Evolutionary conservation across 108 stramenopile species (phyloP).

Genomic region (Skeletonema marinoi): DNA sequence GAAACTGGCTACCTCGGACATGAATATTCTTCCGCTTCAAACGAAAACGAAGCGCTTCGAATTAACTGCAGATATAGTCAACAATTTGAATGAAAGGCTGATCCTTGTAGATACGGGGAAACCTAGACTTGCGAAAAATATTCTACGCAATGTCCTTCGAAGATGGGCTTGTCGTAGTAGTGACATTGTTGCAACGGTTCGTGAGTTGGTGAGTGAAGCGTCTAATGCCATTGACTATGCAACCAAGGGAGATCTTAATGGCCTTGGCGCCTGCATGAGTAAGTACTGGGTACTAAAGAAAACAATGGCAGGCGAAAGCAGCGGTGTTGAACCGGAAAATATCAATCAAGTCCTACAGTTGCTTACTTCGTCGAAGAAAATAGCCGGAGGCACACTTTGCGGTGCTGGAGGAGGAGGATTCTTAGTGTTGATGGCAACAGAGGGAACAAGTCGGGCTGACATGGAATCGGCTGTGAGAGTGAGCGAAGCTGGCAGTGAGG

Average conservation of each 20-base stretch:
- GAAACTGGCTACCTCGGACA: conserved; percentile 57
- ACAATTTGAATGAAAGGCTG: conserved; percentile 53
- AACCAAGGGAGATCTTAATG: conserved; percentile 51
- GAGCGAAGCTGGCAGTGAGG: background rate
- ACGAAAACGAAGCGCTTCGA: conserved; percentile 43
- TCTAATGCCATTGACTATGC: conserved; percentile 51
- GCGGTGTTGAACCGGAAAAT: conserved; percentile 64
- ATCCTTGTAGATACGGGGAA: conserved; percentile 74
- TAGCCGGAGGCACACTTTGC: conserved; percentile 64
- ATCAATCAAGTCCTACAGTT: conserved; percentile 42
- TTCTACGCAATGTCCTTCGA: conserved; percentile 73
- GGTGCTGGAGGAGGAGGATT: conserved; percentile 88
- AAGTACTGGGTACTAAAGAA: conserved; percentile 81
- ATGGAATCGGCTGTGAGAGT: conserved; percentile 23
- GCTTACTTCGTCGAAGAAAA: conserved; percentile 34
- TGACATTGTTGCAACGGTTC: conserved; percentile 65
- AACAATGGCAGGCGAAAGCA: conserved; percentile 77
- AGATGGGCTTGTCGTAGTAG: conserved; percentile 67
- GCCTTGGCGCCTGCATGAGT: conserved; percentile 56
- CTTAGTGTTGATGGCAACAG: conserved; percentile 50
- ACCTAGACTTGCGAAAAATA: conserved; percentile 84
- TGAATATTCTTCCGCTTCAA: conserved; percentile 46
- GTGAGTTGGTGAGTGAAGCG: conserved; percentile 65
- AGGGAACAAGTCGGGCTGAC: conserved; percentile 26
- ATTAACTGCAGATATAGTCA: conserved; percentile 15